Evolutionary conservation across 1,284 basidiomycete genomes (phyloP), one percentile per base, ranked within the genome.

Genomic region (Rhodotorula sp.): DNA sequence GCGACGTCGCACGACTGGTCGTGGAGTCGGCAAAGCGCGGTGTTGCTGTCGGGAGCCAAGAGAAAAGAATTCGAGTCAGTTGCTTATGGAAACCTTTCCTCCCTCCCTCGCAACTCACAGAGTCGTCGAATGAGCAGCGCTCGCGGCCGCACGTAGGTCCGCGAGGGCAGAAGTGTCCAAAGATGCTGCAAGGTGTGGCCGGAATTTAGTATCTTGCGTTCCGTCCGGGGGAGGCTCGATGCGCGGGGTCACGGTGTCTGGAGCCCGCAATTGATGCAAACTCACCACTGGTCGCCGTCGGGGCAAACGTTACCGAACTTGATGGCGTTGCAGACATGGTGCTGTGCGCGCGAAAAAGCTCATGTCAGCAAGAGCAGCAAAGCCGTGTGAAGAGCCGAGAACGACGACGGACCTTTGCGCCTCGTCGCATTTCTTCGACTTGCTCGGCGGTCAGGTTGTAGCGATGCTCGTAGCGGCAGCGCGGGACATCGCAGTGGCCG

Each of bases 301-400:
- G 67, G 63, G 58, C 72, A 74, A 1, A 51, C 58, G 26, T 71
- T 56, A 3, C 72, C 72, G 46, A 69, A 66, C 52, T 65, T 67
- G 58, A 70, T 68, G 1, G 72, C 69, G 64, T 74, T 74, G 49
- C 72, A 74, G 51, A 71, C 62, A 39, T 74, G 72, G 47, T 72
- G 62, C 58, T 63, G 57, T 23, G 21, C 3, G 52, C 51, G 23
- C 14, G 58, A 16, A 23, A 14, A 20, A 29, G 29, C n/a, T 18
- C 3, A 1, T 8, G 58, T 34, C n/a, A 67, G 39, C 8, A 16
- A 16, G 12, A 3, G n/a, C 3, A 16, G 12, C 21, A 31, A 14
- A 16, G 16, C 5, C 1, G 5, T 14, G 21, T 14, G 26, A 21
- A 34, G 14, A 15, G 47, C 39, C 34, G 5, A 26, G 15, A 16